A percentile compares a stretch with the other conserved stretches of the same genome.
These are phyloP conservation scores for Dipteronia sinensis DNA, from an alignment of 345 rosid species.

Conservation along the genomic window DNA sequence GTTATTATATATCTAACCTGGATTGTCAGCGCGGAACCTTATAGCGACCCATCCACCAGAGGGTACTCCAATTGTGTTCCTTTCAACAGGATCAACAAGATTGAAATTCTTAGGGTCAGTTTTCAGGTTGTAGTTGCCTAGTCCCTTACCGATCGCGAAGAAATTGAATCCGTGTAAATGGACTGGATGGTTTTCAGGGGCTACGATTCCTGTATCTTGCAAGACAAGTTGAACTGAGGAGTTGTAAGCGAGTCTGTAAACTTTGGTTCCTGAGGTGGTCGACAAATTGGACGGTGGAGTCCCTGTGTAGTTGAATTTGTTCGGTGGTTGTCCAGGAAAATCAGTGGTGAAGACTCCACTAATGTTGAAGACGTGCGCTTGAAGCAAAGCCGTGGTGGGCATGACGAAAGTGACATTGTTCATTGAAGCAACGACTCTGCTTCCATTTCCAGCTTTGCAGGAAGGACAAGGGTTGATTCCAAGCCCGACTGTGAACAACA, in stretches of 20 bases:
- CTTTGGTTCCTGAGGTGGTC: constrained; percentile 64
- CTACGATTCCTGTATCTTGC: constrained; percentile 80
- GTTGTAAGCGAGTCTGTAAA: constrained; percentile 65
- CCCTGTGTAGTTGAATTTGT: constrained; percentile 66
- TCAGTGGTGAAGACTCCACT: constrained; percentile 85
- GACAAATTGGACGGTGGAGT: constrained; percentile 53
- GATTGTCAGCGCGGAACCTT: constrained; percentile 88
- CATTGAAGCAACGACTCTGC: constrained; percentile 71
- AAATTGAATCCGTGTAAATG: constrained; percentile 94
- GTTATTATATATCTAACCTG: constrained; percentile 43
- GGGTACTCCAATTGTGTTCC: constrained; percentile 91
- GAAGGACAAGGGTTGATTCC: constrained; percentile 77
- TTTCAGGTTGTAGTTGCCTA: constrained; percentile 70
- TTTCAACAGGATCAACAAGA: constrained; percentile 88
- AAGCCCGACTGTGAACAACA: constrained; percentile 74
- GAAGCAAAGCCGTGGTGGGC: constrained; percentile 78
- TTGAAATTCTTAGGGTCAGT: constrained; percentile 67
- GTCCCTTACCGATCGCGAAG: constrained; percentile 71
- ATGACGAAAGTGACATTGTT: constrained; percentile 83
- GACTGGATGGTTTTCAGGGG: constrained; percentile 84
- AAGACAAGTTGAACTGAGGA: constrained; percentile 77
- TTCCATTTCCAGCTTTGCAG: constrained; percentile 79
- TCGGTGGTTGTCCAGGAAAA: constrained; percentile 73
- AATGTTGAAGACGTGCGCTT: constrained; percentile 78
- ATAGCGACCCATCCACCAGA: constrained; percentile 94